Percentiles rank a stretch among this genome's conserved stretches.
Evolutionary conservation across 2,329 filamentous ascomycete genomes (phyloP).

Genomic region (Aspergillus unguis): DNA sequence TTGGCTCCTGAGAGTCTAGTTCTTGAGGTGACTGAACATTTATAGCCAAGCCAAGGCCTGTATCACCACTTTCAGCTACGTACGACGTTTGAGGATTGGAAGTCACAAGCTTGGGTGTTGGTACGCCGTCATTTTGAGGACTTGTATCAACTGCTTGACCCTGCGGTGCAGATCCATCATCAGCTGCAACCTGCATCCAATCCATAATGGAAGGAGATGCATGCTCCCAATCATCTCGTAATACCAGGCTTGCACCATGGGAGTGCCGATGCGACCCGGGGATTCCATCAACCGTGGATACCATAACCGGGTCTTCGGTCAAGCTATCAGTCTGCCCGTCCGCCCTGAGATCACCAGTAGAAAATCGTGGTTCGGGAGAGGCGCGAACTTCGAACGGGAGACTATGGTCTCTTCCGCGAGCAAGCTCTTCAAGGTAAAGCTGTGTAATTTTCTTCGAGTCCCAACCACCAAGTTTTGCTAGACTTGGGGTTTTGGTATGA

Average conservation of each 20-base stretch:
- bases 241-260: slow-evolving; percentile 43
- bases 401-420: slow-evolving; percentile 30
- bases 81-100: slow-evolving; percentile 13
- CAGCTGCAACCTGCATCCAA: slow-evolving; percentile 46
- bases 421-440: slow-evolving; percentile 52
- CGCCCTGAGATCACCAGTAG: slow-evolving; percentile 12
- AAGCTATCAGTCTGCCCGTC: slow-evolving; percentile 27
- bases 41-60: slow-evolving; percentile 45
- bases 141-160: slow-evolving; percentile 19
- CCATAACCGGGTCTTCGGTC: slow-evolving; percentile 36
- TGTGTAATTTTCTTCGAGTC: slow-evolving; percentile 54
- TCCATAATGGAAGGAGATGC: slow-evolving; percentile 50
- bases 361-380: slow-evolving; percentile 22
- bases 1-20: slow-evolving; percentile 20
- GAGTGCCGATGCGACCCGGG: slow-evolving; percentile 22
- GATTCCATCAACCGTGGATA: slow-evolving; percentile 32
- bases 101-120: slow-evolving; percentile 26
- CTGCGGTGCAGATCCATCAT: slow-evolving; percentile 39
- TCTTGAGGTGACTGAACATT: slow-evolving; percentile 35
- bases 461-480: slow-evolving; percentile 54
- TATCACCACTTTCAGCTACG: slow-evolving; percentile 27
- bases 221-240: slow-evolving; percentile 48
- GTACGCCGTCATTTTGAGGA: slow-evolving; percentile 15
- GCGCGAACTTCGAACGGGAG: slow-evolving; percentile 20
- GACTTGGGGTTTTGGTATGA: slow-evolving; percentile 49